Conservation (phyloP, 352 stramenopile species). For the Phytophthora macrochlamydospora region DNA sequence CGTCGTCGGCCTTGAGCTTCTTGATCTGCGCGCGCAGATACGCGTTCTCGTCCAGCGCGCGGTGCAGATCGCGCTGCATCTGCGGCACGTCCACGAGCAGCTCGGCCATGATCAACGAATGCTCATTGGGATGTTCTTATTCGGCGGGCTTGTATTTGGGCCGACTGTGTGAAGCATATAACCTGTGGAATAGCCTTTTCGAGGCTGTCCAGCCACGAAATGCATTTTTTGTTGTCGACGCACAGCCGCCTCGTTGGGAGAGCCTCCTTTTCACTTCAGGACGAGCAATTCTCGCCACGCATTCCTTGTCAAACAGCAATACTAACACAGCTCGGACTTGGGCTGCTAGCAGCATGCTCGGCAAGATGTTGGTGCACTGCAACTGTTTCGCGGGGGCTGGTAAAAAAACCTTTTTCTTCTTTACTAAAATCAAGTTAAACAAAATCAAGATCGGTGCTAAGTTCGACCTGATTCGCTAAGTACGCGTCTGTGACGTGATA, state of each 20-base stretch:
- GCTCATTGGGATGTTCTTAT: slow-evolving; percentile 8
- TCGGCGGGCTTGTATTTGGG: neutral
- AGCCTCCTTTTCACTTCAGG: no score
- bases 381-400: neutral
- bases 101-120: slow-evolving; percentile 26
- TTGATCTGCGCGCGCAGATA: slow-evolving; percentile 29
- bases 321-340: no score
- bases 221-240: slow-evolving; percentile 21
- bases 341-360: no score
- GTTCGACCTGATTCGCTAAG: neutral
- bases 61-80: slow-evolving; percentile 39
- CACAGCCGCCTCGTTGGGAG: no score
- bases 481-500: slow-evolving; percentile 30
- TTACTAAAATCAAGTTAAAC: slow-evolving; percentile 3
- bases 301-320: no score
- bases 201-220: neutral
- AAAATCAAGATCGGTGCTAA: neutral
- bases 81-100: slow-evolving; percentile 27
- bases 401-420: neutral
- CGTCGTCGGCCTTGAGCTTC: slow-evolving; percentile 19
- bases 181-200: neutral
- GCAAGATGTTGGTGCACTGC: no score
- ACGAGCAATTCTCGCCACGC: no score
- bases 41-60: slow-evolving; percentile 33
- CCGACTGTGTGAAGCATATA: slow-evolving; percentile 2